Evolutionary conservation across 192 early-diverging fungal genomes (phyloP).

Genomic region (Dissophora globulifera): DNA sequence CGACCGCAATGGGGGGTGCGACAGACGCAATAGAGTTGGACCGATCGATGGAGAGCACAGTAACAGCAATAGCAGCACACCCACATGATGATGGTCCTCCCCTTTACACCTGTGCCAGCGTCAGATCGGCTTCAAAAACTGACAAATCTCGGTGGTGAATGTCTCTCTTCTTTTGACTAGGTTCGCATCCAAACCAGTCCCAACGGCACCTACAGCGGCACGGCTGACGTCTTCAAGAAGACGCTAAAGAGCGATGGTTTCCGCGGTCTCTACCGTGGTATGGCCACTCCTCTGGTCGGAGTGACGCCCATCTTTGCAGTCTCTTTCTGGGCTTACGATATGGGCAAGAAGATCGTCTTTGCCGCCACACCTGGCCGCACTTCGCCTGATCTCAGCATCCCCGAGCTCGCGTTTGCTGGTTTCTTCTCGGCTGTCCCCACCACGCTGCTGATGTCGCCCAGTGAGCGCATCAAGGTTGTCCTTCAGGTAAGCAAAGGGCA

Average conservation of each 20-base stretch:
- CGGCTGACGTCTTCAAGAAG: conserved; percentile 91
- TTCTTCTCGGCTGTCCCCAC: conserved; percentile 96
- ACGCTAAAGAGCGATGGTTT: conserved; percentile 92
- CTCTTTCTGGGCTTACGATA: conserved; percentile 91
- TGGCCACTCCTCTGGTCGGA: conserved; percentile 91
- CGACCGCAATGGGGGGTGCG: too few species aligned
- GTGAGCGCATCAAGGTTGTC: conserved; percentile 95
- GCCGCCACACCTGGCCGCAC: conserved; percentile 65
- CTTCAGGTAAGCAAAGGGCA: conserved; percentile 73
- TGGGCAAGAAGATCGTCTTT: conserved; percentile 79
- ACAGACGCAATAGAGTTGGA: too few species aligned
- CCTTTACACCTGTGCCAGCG: too few species aligned
- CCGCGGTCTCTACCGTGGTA: conserved; percentile 94
- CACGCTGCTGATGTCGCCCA: conserved; percentile 93
- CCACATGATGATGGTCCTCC: too few species aligned
- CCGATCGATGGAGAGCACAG: too few species aligned
- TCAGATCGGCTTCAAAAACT: too few species aligned
- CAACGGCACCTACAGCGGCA: conserved; percentile 80
- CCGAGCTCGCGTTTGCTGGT: conserved; percentile 90
- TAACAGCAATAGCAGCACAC: too few species aligned
- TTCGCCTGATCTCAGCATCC: conserved; percentile 68
- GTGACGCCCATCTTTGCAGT: conserved; percentile 97
- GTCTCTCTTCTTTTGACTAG: too few species aligned
- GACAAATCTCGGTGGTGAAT: too few species aligned
- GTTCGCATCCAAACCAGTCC: conserved; percentile 95